Base-by-base conservation (phyloP, 805 yeast genomes). In the Saturnispora serradocipensis region DNA sequence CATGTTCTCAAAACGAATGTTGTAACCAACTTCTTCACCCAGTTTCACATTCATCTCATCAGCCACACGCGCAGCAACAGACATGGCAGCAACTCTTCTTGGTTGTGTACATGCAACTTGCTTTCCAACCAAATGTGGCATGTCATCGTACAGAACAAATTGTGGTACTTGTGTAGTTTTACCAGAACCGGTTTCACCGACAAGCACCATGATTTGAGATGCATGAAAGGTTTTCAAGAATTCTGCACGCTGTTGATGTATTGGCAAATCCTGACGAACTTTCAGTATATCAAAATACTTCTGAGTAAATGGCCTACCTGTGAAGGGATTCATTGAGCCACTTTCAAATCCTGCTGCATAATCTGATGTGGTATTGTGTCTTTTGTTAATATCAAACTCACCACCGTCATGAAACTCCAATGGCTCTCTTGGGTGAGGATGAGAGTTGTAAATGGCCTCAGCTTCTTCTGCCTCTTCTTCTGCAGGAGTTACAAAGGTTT, bases 171-270 rank as follows among this genome's bases (percentile, higher is more conserved):
- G 99, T 0, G 99, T 91, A 25, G 98, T 91, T 69, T 91, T 91
- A 79, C 99, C 99, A 30, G 97, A 88, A 72, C 99, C 99, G 5
- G 99, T 91, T 67, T 91, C 99, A 74, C 99, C 99, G 49, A 93
- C 98, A 68, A 93, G 88, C 36, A 91, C 98, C 95, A 93, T 86
- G 65, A 91, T 86, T 70, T 91, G 99, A 38, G 91, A 82, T 20
- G 77, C 71, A 56, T 91, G 98, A 69, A 85, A 93, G 53, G 87
- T 81, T 57, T 77, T 75, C 53, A 93, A 75, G 66, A 93, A 93
- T 69, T 91, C 96, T 49, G 81, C 85, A 65, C 98, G 77, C 69
- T 93, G 97, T 28, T 89, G 81, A 69, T 91, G 96, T 20, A 93
- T 98, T 2, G 99, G 99, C 55, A 93, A 75, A 55, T 87, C 86